Evolutionary conservation across 2,329 filamentous ascomycete species (phyloP).

Genomic region (Proliferodiscus dingleyae): DNA sequence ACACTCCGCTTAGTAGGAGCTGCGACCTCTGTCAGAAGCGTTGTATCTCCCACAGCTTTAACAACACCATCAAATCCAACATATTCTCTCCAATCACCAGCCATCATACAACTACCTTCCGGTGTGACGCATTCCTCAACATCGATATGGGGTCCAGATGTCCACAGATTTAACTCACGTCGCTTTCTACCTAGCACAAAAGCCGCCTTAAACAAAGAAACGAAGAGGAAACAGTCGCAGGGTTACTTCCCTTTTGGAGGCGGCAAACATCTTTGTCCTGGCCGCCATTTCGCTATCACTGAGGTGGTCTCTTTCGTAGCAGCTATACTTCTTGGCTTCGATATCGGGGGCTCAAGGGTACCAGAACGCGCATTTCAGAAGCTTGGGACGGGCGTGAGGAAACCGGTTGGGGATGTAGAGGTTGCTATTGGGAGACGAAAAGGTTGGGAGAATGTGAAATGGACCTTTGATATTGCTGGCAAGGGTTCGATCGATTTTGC

Average conservation of each 20-base stretch:
- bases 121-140: conserved; percentile 38
- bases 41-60: conserved; percentile 39
- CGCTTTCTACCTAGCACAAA: conserved; percentile 35
- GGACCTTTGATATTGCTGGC: conserved; percentile 17
- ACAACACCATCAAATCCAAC: conserved; percentile 28
- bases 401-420: conserved; percentile 22
- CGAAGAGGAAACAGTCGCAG: conserved; percentile 17
- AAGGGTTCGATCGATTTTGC: conserved; percentile 11
- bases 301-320: conserved; percentile 35
- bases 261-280: conserved; percentile 38
- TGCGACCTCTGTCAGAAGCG: conserved; percentile 36
- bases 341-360: conserved; percentile 11
- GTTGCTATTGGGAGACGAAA: conserved; percentile 16
- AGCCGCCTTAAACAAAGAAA: conserved; percentile 14
- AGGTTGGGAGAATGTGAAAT: conserved; percentile 24
- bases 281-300: conserved; percentile 36
- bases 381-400: conserved; percentile 22
- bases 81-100: conserved; percentile 40
- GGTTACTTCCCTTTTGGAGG: conserved; percentile 38
- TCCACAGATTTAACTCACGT: conserved; percentile 36
- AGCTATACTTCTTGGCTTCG: conserved; percentile 30
- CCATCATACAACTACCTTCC: conserved; percentile 41
- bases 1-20: conserved; percentile 39
- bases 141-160: conserved; percentile 41
- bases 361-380: conserved; percentile 19